Evolutionary conservation across 768 basidiomycete species (phyloP).

Genomic region (Auricularia cornea): DNA sequence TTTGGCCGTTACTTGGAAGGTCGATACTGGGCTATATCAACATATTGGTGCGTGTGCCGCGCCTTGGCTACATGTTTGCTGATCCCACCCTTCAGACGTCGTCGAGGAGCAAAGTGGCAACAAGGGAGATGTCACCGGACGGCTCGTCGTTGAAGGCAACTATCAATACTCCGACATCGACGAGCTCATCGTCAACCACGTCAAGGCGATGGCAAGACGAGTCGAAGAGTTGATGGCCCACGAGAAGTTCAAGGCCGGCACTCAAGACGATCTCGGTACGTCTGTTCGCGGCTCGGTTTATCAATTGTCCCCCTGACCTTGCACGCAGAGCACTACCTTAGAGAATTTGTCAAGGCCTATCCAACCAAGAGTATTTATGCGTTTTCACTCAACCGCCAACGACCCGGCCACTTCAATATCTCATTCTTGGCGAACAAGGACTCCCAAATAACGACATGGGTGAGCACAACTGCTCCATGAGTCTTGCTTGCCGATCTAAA

Average conservation of each 20-base stretch:
- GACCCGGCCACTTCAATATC: slow-evolving; percentile 88
- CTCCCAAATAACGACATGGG: slow-evolving; percentile 86
- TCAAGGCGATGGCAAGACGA: slow-evolving; percentile 86
- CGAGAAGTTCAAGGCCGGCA: slow-evolving; percentile 87
- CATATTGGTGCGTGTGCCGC: slow-evolving; percentile 67
- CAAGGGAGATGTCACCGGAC: slow-evolving; percentile 52
- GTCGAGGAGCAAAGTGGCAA: not conserved
- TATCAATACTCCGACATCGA: slow-evolving; percentile 91
- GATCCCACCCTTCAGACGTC: slow-evolving; percentile 1
- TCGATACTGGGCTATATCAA: slow-evolving; percentile 90
- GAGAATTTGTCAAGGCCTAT: slow-evolving; percentile 86
- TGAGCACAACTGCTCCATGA: slow-evolving; percentile 32
- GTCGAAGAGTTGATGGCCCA: slow-evolving; percentile 92
- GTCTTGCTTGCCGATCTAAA: not conserved
- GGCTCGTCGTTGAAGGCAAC: slow-evolving; percentile 63
- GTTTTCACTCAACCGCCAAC: slow-evolving; percentile 82
- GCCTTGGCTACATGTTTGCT: not conserved
- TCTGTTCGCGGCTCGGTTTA: too few relatives aligned
- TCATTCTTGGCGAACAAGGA: slow-evolving; percentile 91
- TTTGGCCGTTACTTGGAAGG: slow-evolving; percentile 98
- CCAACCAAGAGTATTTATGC: slow-evolving; percentile 94
- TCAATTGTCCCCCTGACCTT: too few relatives aligned
- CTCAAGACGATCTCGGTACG: slow-evolving; percentile 87
- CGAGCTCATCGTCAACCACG: slow-evolving; percentile 93
- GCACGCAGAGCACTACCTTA: slow-evolving; percentile 72